These are phyloP conservation scores for Penicillium sp. DNA, from an alignment of 2,329 filamentous ascomycete genomes.

Conservation along the genomic window DNA sequence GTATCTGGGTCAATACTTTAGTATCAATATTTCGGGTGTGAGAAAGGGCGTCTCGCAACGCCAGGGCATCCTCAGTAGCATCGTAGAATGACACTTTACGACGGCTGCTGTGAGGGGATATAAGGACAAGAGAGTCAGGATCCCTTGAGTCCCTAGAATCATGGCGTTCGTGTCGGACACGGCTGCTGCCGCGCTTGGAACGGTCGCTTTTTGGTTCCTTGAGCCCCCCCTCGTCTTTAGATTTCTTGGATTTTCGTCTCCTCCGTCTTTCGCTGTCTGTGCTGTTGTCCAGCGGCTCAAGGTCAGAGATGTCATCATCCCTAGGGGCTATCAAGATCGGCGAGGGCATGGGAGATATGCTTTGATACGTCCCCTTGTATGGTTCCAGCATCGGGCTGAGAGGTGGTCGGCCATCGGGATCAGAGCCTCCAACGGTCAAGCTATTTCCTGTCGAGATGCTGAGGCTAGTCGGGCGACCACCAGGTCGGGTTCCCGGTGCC, in stretches of 20 bases:
- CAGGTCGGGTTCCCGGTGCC: constrained; percentile 33
- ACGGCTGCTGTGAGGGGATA: constrained; percentile 52
- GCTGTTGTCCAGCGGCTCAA: constrained; percentile 49
- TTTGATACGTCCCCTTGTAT: constrained; percentile 92
- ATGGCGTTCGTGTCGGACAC: constrained; percentile 32
- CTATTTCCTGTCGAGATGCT: constrained; percentile 47
- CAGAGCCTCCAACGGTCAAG: constrained; percentile 41
- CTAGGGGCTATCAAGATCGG: constrained; percentile 67
- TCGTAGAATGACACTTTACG: constrained; percentile 82
- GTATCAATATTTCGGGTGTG: constrained; percentile 69
- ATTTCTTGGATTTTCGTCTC: constrained; percentile 33
- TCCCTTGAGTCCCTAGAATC: constrained; percentile 27
- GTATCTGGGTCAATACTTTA: constrained; percentile 76
- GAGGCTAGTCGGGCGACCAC: constrained; percentile 37
- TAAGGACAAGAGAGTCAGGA: constrained; percentile 48
- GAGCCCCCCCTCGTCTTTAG: constrained; percentile 37
- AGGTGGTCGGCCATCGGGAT: constrained; percentile 59
- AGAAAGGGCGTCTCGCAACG: constrained; percentile 76
- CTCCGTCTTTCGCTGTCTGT: constrained; percentile 35
- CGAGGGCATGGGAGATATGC: constrained; percentile 91
- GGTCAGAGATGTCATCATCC: constrained; percentile 56
- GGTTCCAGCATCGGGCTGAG: constrained; percentile 87
- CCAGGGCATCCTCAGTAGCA: constrained; percentile 75
- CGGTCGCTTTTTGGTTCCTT: constrained; percentile 36
- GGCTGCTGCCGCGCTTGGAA: constrained; percentile 28